These are phyloP conservation scores for Chloris gayana DNA, from an alignment of 176 grass and related monocot genomes.

Conservation along the genomic window DNA sequence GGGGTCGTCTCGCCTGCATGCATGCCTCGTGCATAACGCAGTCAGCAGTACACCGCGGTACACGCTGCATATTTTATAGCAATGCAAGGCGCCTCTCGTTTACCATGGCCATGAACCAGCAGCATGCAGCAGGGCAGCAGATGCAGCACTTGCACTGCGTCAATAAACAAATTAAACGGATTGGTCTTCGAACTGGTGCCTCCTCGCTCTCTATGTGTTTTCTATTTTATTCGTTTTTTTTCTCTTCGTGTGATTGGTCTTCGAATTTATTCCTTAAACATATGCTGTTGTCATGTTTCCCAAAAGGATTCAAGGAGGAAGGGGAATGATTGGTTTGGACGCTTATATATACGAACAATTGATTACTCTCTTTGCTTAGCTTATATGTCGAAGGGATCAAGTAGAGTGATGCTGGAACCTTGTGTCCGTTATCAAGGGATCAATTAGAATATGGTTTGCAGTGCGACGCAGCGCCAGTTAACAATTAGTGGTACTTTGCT, in stretches of 20 bases:
- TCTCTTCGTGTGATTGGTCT: slow-evolving; percentile 29
- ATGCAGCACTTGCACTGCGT: neutral
- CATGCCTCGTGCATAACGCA: slow-evolving; percentile 49
- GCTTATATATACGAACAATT: slow-evolving; percentile 17
- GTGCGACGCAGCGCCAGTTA: neutral
- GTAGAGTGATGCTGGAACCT: too few species aligned
- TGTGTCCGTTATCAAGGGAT: too few species aligned
- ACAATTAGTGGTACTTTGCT: slow-evolving; percentile 1
- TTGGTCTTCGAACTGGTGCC: slow-evolving; percentile 1
- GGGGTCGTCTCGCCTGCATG: slow-evolving; percentile 20
- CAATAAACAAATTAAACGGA: slow-evolving; percentile 15
- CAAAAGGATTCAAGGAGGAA: slow-evolving; percentile 31
- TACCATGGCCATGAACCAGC: slow-evolving; percentile 24
- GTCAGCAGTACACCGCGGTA: neutral
- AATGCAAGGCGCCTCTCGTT: neutral
- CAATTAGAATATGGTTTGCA: slow-evolving; percentile 34
- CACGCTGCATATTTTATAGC: slow-evolving; percentile 19
- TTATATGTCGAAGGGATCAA: neutral
- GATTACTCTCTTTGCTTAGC: neutral
- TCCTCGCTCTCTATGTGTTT: neutral
- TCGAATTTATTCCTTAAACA: slow-evolving; percentile 34
- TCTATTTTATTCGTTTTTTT: neutral
- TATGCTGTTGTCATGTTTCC: slow-evolving; percentile 42
- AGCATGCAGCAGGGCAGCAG: slow-evolving; percentile 2
- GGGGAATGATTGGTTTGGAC: slow-evolving; percentile 54